These are phyloP conservation scores for Anethum foeniculum DNA, from an alignment of 140 eudicot species.

Conservation along the genomic window DNA sequence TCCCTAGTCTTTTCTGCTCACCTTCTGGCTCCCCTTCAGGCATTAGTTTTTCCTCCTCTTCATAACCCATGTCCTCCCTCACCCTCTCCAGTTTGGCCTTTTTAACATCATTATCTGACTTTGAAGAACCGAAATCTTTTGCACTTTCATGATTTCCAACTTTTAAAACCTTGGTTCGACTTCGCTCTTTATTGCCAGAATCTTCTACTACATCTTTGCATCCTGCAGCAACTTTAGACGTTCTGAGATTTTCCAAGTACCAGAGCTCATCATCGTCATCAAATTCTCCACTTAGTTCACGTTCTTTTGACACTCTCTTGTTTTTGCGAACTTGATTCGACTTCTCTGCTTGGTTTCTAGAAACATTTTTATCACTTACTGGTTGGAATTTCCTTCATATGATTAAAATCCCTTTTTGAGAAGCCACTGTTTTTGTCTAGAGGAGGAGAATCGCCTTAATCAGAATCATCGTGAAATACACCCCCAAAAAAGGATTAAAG, in stretches of 20 bases:
- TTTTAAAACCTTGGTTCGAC: slow-evolving; percentile 39
- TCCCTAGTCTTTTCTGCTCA: slow-evolving; percentile 35
- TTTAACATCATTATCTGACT: slow-evolving; percentile 28
- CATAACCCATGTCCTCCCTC: slow-evolving; percentile 44
- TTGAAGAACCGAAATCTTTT: slow-evolving; percentile 28
- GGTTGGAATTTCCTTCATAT: slow-evolving; percentile 35
- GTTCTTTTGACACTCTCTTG: slow-evolving; percentile 72
- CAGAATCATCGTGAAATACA: slow-evolving; percentile 41
- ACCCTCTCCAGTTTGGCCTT: slow-evolving; percentile 23
- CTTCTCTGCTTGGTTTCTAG: slow-evolving; percentile 55
- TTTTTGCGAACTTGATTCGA: slow-evolving; percentile 56
- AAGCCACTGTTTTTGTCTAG: slow-evolving; percentile 35
- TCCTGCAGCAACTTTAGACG: slow-evolving; percentile 33
- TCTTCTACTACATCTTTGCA: slow-evolving; percentile 42
- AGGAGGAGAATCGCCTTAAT: slow-evolving; percentile 34
- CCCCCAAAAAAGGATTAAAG: neutral
- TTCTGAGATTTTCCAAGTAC: slow-evolving; percentile 65
- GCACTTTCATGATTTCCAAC: slow-evolving; percentile 4
- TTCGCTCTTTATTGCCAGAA: slow-evolving; percentile 36
- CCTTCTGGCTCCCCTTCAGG: slow-evolving; percentile 34
- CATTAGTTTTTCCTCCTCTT: slow-evolving; percentile 37
- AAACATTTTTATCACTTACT: slow-evolving; percentile 32
- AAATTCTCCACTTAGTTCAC: slow-evolving; percentile 50
- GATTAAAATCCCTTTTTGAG: slow-evolving; percentile 39
- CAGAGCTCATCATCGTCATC: slow-evolving; percentile 82